Base-by-base conservation (phyloP, 202 grass and related monocot genomes). In the Cymbopogon flexuosus region DNA sequence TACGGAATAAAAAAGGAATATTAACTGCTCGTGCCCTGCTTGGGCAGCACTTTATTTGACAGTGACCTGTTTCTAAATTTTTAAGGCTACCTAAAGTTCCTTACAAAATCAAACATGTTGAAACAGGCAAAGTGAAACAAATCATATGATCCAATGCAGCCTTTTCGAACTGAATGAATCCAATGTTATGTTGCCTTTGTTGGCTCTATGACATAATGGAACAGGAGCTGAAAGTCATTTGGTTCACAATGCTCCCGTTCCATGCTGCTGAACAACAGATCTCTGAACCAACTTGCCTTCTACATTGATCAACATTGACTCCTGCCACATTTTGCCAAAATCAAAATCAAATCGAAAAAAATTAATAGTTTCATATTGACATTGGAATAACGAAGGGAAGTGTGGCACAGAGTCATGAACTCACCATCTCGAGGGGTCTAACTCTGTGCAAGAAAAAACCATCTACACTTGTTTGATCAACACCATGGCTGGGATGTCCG, bases 381-480 rank as follows among this genome's bases (percentile, higher is more conserved):
- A 68, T 41, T 56, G 15, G 4, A 60, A 14, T 2, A 76, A 65
- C 73, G 5, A 82, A 10, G 49, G 27, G 1, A 68, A 73, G 6
- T 24, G 7, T 69, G 15, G 35, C 33, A 10, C 33, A 10, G 34
- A 66, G 8, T 49, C 29, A 45, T 63, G 67, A 80, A 89, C 91
- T 92, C 76, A 92, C 91, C 82, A 94, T 94, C 46, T 92, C 87
- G 63, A 89, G 65, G 61, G 77, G 62, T 80, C 41, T 87, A 75
- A 87, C 78, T 89, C 66, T 87, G 80, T 94, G 88, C 77, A 97
- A 63, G 49, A 97, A 70, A 62, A 94, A 93, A 10, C 87, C 85
- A 83, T 83, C 87, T 19, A 10, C 56, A 33, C 63, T 34, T 71
- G 15, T 77, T 60, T 82, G 59, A 40, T 87, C 78, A 36, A 15